Conservation (phyloP, 768 basidiomycete genomes). For the Lactarius hatsudake region DNA sequence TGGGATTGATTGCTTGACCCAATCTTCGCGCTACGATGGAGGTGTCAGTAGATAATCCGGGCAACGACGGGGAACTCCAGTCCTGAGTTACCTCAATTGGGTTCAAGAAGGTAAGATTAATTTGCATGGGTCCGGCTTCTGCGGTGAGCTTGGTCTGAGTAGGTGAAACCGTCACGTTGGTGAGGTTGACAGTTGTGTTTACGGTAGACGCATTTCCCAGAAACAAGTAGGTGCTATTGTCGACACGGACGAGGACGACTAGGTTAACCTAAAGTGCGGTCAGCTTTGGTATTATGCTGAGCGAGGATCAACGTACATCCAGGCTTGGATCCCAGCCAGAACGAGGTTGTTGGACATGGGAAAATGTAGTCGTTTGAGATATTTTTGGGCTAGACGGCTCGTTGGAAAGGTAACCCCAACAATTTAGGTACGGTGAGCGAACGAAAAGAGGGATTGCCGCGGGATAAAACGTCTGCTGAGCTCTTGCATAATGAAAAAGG, state of each 20-base stretch:
- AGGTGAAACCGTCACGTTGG: slow-evolving; percentile 34
- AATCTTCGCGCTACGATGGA: slow-evolving; percentile 34
- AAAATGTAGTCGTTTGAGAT: no score
- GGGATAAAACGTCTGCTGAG: background rate
- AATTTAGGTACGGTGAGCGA: slow-evolving; percentile 31
- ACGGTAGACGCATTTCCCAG: slow-evolving; percentile 14
- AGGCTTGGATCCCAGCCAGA: no score
- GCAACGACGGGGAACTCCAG: background rate
- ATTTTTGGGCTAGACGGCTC: no score
- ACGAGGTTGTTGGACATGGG: background rate
- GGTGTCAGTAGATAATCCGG: background rate
- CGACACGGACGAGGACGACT: slow-evolving; percentile 17
- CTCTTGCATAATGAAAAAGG: background rate
- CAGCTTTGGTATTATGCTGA: background rate
- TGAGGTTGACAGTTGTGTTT: slow-evolving; percentile 24
- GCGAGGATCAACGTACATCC: background rate
- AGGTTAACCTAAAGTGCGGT: slow-evolving; percentile 3
- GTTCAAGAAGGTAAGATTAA: slow-evolving; percentile 40
- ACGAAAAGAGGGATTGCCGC: slow-evolving; percentile 30
- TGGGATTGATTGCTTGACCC: slow-evolving; percentile 39
- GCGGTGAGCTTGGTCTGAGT: slow-evolving; percentile 37
- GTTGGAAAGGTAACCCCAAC: slow-evolving; percentile 11
- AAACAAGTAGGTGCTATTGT: slow-evolving; percentile 23
- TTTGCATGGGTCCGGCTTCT: slow-evolving; percentile 36
- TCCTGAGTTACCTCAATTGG: slow-evolving; percentile 36